These are phyloP conservation scores for Hondaea fermentalgiana DNA, from an alignment of 108 stramenopile genomes.

Conservation along the genomic window DNA sequence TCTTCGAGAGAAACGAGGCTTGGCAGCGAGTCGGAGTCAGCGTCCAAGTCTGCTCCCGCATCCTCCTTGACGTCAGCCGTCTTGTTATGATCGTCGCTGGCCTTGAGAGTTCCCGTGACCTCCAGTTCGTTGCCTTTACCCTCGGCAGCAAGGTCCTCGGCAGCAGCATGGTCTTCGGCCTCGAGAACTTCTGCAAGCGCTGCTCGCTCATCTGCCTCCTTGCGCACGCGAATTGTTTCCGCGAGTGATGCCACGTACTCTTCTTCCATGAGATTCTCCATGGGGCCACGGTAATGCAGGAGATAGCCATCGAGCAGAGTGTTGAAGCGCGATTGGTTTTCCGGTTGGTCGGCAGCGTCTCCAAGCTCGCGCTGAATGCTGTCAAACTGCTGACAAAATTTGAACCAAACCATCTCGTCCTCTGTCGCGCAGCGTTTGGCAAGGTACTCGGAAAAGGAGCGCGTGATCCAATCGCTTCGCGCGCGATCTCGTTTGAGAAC, in stretches of 20 bases:
- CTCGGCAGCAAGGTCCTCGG: neutral
- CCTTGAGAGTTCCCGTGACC: neutral
- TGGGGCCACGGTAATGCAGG: neutral
- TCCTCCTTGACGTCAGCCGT: no score
- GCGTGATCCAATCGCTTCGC: neutral
- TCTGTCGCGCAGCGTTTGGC: no score
- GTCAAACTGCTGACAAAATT: constrained; percentile 7
- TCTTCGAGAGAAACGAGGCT: neutral
- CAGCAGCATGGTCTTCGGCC: neutral
- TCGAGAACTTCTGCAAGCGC: neutral
- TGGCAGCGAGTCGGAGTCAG: neutral
- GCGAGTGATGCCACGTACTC: neutral
- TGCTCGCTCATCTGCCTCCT: neutral
- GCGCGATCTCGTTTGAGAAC: neutral
- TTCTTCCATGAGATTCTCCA: neutral
- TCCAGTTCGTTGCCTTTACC: neutral
- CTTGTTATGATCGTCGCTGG: no score
- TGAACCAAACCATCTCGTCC: neutral
- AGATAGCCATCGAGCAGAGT: neutral
- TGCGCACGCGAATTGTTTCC: neutral
- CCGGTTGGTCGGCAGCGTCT: neutral
- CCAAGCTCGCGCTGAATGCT: neutral
- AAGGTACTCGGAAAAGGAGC: neutral
- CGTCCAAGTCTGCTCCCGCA: neutral
- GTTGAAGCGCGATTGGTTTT: neutral